Percentiles rank a stretch among this genome's conserved stretches.
Conservation (phyloP, 169 alveolate species). For the Babesia bovis region DNA sequence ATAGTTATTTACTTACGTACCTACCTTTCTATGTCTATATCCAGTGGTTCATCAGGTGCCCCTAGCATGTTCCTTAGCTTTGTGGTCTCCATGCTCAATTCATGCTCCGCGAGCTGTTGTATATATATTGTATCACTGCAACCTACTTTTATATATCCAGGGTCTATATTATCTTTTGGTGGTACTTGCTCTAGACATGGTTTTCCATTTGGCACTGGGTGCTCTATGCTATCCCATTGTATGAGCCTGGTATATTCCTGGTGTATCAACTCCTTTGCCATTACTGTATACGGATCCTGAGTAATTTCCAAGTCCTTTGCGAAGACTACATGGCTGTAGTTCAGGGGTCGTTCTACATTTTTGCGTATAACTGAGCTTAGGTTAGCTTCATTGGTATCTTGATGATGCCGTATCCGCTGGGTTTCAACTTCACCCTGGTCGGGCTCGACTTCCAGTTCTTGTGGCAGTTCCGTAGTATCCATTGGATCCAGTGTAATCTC, state of each 20-base stretch:
- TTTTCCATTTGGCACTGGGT: conserved; percentile 65
- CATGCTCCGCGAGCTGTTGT: conserved; percentile 34
- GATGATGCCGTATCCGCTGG: neutral
- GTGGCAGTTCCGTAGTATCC: conserved; percentile 11
- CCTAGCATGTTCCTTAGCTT: conserved; percentile 11
- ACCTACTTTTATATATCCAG: conserved; percentile 7
- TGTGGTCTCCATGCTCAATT: conserved; percentile 23
- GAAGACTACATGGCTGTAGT: conserved; percentile 48
- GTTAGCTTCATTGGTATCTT: conserved; percentile 9
- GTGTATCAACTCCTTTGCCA: conserved; percentile 32
- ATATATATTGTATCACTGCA: neutral
- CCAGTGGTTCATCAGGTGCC: conserved; percentile 14
- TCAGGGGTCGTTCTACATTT: conserved; percentile 45
- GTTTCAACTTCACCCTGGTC: conserved; percentile 62
- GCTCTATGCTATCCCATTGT: conserved; percentile 52
- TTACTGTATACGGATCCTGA: conserved; percentile 4
- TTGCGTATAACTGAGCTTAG: conserved; percentile 23
- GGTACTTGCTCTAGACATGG: conserved; percentile 23
- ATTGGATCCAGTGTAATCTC: conserved; percentile 60
- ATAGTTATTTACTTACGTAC: neutral
- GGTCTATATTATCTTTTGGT: neutral
- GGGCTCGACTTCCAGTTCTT: conserved; percentile 13
- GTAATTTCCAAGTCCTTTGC: conserved; percentile 45
- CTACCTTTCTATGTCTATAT: conserved; percentile 5
- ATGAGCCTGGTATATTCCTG: conserved; percentile 44